These are phyloP conservation scores for Leccinum fallax DNA, from an alignment of 1,284 basidiomycete genomes.

Conservation along the genomic window DNA sequence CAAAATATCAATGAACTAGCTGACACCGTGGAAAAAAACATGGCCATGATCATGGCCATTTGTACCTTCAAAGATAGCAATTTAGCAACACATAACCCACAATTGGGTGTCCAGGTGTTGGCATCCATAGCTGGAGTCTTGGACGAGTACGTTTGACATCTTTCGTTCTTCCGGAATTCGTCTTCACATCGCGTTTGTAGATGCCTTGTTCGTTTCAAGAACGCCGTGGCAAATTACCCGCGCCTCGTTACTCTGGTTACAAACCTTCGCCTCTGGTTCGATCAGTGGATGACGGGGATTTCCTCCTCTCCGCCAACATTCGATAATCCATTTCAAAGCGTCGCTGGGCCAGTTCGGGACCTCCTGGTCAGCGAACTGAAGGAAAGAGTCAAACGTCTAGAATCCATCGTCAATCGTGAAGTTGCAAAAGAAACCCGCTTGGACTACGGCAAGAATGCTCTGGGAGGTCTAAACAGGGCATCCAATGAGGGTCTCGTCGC, in stretches of 20 bases:
- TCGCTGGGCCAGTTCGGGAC: conserved; percentile 29
- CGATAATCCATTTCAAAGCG: conserved; percentile 37
- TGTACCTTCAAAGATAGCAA: conserved; percentile 46
- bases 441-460: conserved; percentile 11
- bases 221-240: conserved; percentile 50
- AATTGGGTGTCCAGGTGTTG: conserved; percentile 48
- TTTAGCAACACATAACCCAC: conserved; percentile 10
- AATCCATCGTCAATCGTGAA: conserved; percentile 44
- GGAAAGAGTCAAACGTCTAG: conserved; percentile 44
- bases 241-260: conserved; percentile 44
- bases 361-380: conserved; percentile 44
- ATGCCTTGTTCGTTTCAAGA: conserved; percentile 62
- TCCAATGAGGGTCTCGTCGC: conserved; percentile 39
- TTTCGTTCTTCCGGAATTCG: neutral
- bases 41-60: conserved; percentile 43
- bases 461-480: conserved; percentile 1
- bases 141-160: conserved; percentile 48
- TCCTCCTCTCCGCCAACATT: conserved; percentile 39
- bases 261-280: conserved; percentile 48
- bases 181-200: conserved; percentile 34
- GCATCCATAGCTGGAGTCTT: conserved; percentile 50
- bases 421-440: conserved; percentile 32
- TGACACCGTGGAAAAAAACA: conserved; percentile 44
- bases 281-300: conserved; percentile 48
- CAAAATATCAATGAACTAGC: conserved; percentile 52